phyloP scores from a whole-genome alignment of 257 asterid genomes.

The Rehmannia glutinosa region DNA sequence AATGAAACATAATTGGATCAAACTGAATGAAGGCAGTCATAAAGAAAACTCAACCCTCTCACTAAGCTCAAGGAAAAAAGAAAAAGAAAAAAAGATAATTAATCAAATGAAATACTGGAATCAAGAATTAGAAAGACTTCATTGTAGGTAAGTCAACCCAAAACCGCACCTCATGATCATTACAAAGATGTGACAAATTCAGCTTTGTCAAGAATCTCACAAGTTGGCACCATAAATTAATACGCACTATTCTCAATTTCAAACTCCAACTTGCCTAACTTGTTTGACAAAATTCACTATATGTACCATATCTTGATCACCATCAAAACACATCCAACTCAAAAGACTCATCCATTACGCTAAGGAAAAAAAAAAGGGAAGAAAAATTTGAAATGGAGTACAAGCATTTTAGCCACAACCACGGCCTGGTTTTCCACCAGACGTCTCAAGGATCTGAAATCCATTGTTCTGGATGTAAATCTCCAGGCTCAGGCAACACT shows the following conservation, averaged over 20 bases:
- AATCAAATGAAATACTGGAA: not conserved
- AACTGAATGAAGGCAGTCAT: no score
- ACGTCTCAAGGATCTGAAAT: conserved; percentile 37
- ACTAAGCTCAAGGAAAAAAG: no score
- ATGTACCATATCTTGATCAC: not conserved
- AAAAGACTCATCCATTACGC: not conserved
- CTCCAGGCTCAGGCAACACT: conserved; percentile 33
- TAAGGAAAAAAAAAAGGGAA: not conserved
- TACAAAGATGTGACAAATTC: conserved; percentile 21
- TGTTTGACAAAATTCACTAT: conserved; percentile 10
- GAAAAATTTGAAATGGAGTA: conserved; percentile 28
- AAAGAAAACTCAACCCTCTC: not conserved
- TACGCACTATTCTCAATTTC: not conserved
- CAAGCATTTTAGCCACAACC: conserved; percentile 69
- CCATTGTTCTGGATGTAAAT: conserved; percentile 62
- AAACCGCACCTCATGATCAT: conserved; percentile 12
- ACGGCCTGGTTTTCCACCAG: conserved; percentile 50
- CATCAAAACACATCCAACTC: not conserved
- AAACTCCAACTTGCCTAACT: conserved; percentile 26
- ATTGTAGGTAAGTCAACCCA: conserved; percentile 21
- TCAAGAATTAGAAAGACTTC: not conserved
- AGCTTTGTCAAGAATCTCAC: conserved; percentile 25
- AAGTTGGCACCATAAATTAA: not conserved
- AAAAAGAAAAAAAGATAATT: not conserved
- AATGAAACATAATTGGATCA: no score